Conservation (phyloP, 2,329 filamentous ascomycete genomes). For the Corynespora cassiicola region DNA sequence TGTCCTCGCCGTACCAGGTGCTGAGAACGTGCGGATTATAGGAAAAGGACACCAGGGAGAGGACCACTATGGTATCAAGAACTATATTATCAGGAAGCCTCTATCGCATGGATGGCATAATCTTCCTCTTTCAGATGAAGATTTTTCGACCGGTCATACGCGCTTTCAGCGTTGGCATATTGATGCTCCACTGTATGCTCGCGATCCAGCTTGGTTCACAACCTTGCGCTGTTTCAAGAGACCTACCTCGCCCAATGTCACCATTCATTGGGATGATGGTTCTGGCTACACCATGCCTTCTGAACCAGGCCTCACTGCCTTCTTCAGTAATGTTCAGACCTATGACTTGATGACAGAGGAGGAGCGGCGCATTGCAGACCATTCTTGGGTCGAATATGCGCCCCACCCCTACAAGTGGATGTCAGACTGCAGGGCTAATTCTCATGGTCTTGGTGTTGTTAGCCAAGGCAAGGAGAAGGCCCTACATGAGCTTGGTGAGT, state of each 20-base stretch:
- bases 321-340: constrained; percentile 51
- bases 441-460: constrained; percentile 51
- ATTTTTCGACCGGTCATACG: constrained; percentile 51
- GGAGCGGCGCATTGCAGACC: constrained; percentile 50
- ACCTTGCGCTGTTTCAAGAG: constrained; percentile 50
- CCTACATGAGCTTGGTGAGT: constrained; percentile 46
- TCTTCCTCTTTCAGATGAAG: constrained; percentile 53
- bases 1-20: constrained; percentile 46
- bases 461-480: constrained; percentile 48
- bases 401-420: constrained; percentile 54
- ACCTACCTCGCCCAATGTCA: constrained; percentile 45
- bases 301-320: constrained; percentile 53
- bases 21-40: constrained; percentile 53
- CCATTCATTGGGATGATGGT: constrained; percentile 53
- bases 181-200: constrained; percentile 54
- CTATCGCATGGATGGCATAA: constrained; percentile 49
- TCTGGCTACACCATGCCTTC: constrained; percentile 50
- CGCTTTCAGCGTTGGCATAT: constrained; percentile 59
- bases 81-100: constrained; percentile 35
- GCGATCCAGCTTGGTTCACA: constrained; percentile 53
- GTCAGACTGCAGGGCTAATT: constrained; percentile 46
- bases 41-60: constrained; percentile 55
- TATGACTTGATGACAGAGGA: constrained; percentile 51
- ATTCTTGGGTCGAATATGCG: constrained; percentile 56
- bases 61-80: constrained; percentile 53